These are phyloP conservation scores for Diaporthe sp. DNA, from an alignment of 2,329 filamentous ascomycete genomes.

Conservation along the genomic window DNA sequence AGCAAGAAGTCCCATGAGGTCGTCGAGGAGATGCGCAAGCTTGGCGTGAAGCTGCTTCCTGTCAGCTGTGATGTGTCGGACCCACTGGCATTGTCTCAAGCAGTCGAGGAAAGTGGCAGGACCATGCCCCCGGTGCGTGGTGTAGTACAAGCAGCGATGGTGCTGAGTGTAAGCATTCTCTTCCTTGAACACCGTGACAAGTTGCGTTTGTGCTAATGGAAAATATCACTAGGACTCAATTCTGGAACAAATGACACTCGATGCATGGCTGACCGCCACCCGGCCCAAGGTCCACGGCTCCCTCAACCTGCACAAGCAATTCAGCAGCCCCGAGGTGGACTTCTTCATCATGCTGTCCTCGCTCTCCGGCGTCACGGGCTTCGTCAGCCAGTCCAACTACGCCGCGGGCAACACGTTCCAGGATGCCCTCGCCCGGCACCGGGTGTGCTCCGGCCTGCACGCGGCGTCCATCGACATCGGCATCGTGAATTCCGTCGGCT, in stretches of 20 bases:
- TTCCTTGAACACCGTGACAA: too few species aligned
- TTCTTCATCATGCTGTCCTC: slow-evolving; percentile 39
- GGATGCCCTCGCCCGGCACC: slow-evolving; percentile 47
- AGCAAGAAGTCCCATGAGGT: too few species aligned
- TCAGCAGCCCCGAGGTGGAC: slow-evolving; percentile 44
- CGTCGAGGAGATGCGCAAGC: too few species aligned
- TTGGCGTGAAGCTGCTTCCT: too few species aligned
- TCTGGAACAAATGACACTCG: slow-evolving; percentile 13
- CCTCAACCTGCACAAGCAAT: slow-evolving; percentile 44
- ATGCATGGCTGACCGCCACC: background rate
- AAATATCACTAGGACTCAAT: slow-evolving; percentile 1
- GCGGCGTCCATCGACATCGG: slow-evolving; percentile 45
- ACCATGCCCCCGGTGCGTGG: background rate
- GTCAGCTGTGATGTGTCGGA: too few species aligned
- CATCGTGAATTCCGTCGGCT: slow-evolving; percentile 39
- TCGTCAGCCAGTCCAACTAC: slow-evolving; percentile 28
- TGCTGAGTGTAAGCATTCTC: background rate
- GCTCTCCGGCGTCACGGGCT: background rate
- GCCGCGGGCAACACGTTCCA: slow-evolving; percentile 52
- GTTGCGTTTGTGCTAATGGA: too few species aligned
- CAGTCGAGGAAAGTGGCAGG: too few species aligned
- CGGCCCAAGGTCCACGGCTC: slow-evolving; percentile 25
- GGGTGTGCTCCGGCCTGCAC: slow-evolving; percentile 41
- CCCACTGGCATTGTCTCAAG: too few species aligned
- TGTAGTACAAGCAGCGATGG: background rate